These are phyloP conservation scores for Bipolaris cookei DNA, from an alignment of 2,329 filamentous ascomycete genomes.

Conservation along the genomic window DNA sequence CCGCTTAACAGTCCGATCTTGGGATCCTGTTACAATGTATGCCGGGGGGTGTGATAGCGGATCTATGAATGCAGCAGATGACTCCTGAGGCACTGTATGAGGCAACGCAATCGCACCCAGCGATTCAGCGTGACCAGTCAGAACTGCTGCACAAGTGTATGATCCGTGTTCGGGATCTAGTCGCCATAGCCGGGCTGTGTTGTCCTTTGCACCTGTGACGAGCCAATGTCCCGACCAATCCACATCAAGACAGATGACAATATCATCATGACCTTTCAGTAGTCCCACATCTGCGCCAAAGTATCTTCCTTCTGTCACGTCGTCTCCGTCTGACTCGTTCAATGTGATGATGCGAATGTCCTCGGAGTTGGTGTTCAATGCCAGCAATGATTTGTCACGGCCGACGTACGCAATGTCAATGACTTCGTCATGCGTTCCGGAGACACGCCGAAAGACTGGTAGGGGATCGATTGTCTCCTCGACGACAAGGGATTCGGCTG, in stretches of 20 bases:
- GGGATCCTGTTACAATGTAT: slow-evolving; percentile 89
- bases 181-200: slow-evolving; percentile 88
- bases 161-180: slow-evolving; percentile 77
- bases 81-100: slow-evolving; percentile 68
- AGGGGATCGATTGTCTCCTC: slow-evolving; percentile 62
- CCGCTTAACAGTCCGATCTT: slow-evolving; percentile 93
- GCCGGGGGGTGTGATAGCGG: slow-evolving; percentile 80
- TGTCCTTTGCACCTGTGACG: slow-evolving; percentile 95
- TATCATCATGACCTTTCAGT: slow-evolving; percentile 90
- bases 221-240: slow-evolving; percentile 99
- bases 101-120: slow-evolving; percentile 88
- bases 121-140: slow-evolving; percentile 93
- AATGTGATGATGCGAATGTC: slow-evolving; percentile 87
- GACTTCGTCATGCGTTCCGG: slow-evolving; percentile 96
- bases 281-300: slow-evolving; percentile 90
- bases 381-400: slow-evolving; percentile 78
- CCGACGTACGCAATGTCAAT: slow-evolving; percentile 91
- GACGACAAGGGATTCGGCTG: slow-evolving; percentile 50
- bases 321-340: slow-evolving; percentile 36
- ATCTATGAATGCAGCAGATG: slow-evolving; percentile 72
- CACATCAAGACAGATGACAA: slow-evolving; percentile 90
- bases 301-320: slow-evolving; percentile 58
- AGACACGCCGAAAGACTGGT: slow-evolving; percentile 75
- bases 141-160: slow-evolving; percentile 79
- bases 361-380: slow-evolving; percentile 93